Conservation (phyloP, 1,284 basidiomycete species). For the Limonomyces culmigenus region DNA sequence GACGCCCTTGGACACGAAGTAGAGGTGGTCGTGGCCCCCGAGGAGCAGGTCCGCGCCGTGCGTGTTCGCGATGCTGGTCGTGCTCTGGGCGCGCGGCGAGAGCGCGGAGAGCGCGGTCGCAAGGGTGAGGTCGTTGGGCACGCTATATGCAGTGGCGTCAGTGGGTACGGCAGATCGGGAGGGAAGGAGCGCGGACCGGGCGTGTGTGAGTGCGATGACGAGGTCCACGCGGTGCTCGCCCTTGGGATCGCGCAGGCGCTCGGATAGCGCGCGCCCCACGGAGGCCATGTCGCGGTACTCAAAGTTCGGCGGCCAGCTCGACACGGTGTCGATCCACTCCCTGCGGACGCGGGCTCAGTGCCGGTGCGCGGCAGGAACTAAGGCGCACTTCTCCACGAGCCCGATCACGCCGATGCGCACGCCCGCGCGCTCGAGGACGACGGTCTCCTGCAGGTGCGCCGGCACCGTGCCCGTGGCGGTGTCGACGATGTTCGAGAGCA, state of each 20-base stretch:
- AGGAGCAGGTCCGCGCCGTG: constrained; percentile 80
- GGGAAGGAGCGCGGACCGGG: constrained; percentile 22
- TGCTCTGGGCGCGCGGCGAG: constrained; percentile 33
- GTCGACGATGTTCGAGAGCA: constrained; percentile 65
- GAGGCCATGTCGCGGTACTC: constrained; percentile 53
- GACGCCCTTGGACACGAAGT: constrained; percentile 68
- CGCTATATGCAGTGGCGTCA: not conserved
- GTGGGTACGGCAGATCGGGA: not conserved
- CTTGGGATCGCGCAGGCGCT: constrained; percentile 51
- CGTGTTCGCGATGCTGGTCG: constrained; percentile 17
- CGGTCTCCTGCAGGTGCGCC: constrained; percentile 36
- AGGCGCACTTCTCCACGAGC: constrained; percentile 59
- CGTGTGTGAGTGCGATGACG: constrained; percentile 73
- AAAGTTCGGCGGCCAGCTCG: constrained; percentile 67
- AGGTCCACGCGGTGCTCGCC: constrained; percentile 60
- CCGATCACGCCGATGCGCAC: constrained; percentile 67
- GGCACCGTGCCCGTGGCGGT: constrained; percentile 39
- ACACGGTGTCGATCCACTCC: constrained; percentile 78
- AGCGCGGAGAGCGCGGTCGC: constrained; percentile 45
- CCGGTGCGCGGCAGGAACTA: not conserved
- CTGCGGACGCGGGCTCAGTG: constrained; percentile 15
- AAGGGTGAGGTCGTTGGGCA: constrained; percentile 32
- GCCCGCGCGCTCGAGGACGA: constrained; percentile 48
- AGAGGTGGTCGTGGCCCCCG: constrained; percentile 85
- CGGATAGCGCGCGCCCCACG: constrained; percentile 47